Evolutionary conservation across 192 early-diverging fungal species (phyloP).

Genomic region (Dissophora globulifera): DNA sequence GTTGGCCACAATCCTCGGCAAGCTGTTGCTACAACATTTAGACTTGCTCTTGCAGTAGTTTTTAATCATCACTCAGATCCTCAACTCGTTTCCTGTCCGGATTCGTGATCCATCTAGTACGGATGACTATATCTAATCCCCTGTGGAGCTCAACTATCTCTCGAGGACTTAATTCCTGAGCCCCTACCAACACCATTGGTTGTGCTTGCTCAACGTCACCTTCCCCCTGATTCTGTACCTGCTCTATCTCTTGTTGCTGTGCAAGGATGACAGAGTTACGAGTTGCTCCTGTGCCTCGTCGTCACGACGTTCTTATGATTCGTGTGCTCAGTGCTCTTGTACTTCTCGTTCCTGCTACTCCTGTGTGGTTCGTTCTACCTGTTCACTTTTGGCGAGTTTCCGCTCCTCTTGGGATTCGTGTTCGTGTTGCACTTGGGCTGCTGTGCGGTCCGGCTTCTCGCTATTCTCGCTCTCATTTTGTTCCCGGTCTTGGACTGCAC

Average conservation of each 20-base stretch:
- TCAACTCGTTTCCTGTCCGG: too few relatives aligned
- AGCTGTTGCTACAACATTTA: conserved; percentile 6
- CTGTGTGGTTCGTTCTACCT: neutral
- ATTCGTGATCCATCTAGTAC: too few relatives aligned
- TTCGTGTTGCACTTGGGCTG: neutral
- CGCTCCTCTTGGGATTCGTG: neutral
- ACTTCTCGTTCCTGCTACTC: neutral
- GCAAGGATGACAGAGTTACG: too few relatives aligned
- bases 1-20: too few relatives aligned
- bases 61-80: too few relatives aligned
- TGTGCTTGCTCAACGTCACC: too few relatives aligned
- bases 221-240: too few relatives aligned
- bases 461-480: neutral
- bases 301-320: neutral
- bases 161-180: too few relatives aligned
- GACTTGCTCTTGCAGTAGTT: conserved; percentile 14
- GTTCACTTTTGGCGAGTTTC: neutral
- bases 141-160: too few relatives aligned
- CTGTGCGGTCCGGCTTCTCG: neutral
- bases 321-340: neutral
- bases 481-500: neutral
- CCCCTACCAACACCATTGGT: too few relatives aligned
- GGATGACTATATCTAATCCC: too few relatives aligned
- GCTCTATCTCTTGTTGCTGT: too few relatives aligned
- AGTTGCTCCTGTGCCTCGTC: neutral